phyloP scores from a whole-genome alignment of 1,139 yeast species.

The Taphrina flavorubra region DNA sequence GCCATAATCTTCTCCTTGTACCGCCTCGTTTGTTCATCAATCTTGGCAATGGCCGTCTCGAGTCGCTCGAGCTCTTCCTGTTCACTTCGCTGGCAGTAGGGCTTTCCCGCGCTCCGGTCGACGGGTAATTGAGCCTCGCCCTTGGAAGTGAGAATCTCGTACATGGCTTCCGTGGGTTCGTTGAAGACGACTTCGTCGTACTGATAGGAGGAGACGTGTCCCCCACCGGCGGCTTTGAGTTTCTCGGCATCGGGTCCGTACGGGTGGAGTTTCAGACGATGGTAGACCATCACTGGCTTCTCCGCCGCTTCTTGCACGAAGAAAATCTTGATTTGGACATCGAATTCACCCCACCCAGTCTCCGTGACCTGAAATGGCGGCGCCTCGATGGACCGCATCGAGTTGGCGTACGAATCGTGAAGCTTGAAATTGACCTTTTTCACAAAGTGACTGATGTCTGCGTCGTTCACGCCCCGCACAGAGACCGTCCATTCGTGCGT shows the following conservation, averaged over 20 bases:
- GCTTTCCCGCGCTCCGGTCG: slow-evolving; percentile 56
- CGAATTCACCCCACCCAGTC: slow-evolving; percentile 99
- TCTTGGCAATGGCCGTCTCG: slow-evolving; percentile 67
- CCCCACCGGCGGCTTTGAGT: slow-evolving; percentile 45
- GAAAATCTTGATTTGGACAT: slow-evolving; percentile 82
- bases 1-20: slow-evolving; percentile 32
- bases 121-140: slow-evolving; percentile 63
- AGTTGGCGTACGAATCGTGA: slow-evolving; percentile 89
- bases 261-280: slow-evolving; percentile 89
- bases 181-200: slow-evolving; percentile 93
- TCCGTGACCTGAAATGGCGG: slow-evolving; percentile 97
- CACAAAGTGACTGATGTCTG: slow-evolving; percentile 80
- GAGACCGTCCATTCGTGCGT: slow-evolving; percentile 97
- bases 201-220: slow-evolving; percentile 66
- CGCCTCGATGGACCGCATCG: slow-evolving; percentile 78
- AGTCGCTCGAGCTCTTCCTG: slow-evolving; percentile 78
- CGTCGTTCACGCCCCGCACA: slow-evolving; percentile 79
- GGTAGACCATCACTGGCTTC: slow-evolving; percentile 83
- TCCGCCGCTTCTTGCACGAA: slow-evolving; percentile 87
- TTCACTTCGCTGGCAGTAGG: slow-evolving; percentile 66
- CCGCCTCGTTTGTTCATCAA: slow-evolving; percentile 49
- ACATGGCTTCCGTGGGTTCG: slow-evolving; percentile 91
- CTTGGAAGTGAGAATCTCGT: slow-evolving; percentile 72
- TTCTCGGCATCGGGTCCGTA: slow-evolving; percentile 60
- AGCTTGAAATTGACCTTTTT: slow-evolving; percentile 91